Evolutionary conservation across 2,329 filamentous ascomycete genomes (phyloP).

Genomic region (Ceratocystis lukuohia): DNA sequence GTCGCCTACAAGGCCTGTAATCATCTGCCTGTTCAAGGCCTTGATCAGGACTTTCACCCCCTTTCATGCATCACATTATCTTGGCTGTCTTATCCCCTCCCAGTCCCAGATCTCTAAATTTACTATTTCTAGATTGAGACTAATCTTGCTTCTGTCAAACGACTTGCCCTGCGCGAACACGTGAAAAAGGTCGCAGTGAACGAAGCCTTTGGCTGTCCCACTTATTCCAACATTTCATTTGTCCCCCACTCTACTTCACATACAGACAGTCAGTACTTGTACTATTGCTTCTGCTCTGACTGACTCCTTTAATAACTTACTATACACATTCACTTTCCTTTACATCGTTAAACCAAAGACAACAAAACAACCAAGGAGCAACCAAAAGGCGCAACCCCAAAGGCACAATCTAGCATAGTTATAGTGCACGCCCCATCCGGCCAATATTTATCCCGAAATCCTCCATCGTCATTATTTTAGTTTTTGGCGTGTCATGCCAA

Average conservation of each 20-base stretch:
- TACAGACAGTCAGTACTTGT: not conserved
- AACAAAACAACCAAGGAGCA: not conserved
- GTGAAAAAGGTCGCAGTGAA: slow-evolving; percentile 5
- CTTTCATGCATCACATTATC: not conserved
- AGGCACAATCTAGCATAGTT: not conserved
- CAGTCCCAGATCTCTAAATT: not conserved
- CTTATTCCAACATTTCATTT: not conserved
- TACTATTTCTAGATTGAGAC: not conserved
- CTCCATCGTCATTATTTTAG: slow-evolving; percentile 9
- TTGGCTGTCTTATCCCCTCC: not conserved
- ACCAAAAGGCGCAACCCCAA: no score
- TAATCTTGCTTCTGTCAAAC: slow-evolving; percentile 1
- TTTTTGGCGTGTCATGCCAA: not conserved
- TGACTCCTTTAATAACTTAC: no score
- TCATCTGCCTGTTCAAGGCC: not conserved
- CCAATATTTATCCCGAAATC: slow-evolving; percentile 6
- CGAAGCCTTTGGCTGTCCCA: not conserved
- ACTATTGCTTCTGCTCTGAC: not conserved
- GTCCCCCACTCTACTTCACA: no score
- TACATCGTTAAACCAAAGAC: not conserved
- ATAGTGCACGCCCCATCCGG: slow-evolving; percentile 6
- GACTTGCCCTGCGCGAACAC: not conserved
- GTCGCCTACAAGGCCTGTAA: not conserved
- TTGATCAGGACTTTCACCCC: not conserved
- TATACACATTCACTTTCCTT: not conserved